Evolutionary conservation across 495 filamentous ascomycete species (phyloP).

Genomic region (Penicillium canariense): DNA sequence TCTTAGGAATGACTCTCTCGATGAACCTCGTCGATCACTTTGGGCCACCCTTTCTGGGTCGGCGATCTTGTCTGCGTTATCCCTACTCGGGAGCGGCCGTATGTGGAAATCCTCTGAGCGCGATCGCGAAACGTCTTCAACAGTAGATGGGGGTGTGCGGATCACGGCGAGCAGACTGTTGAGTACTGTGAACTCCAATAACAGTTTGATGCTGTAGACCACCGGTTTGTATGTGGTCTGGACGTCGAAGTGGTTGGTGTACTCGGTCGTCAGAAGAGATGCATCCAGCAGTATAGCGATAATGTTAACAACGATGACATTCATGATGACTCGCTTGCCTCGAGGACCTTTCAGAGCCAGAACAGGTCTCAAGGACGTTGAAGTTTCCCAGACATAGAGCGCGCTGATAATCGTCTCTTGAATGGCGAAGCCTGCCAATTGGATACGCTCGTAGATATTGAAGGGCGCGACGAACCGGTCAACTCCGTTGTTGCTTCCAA

Average conservation of each 20-base stretch:
- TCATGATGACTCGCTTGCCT: conserved; percentile 32
- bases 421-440: conserved; percentile 40
- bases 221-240: conserved; percentile 43
- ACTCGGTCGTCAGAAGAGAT: conserved; percentile 34
- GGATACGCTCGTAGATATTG: conserved; percentile 41
- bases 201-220: conserved; percentile 52
- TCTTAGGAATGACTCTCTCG: background rate
- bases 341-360: conserved; percentile 25
- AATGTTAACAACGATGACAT: conserved; percentile 45
- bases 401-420: conserved; percentile 50
- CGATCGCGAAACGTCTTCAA: conserved; percentile 9
- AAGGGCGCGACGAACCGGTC: conserved; percentile 26
- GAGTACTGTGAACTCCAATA: conserved; percentile 51
- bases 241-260: conserved; percentile 33
- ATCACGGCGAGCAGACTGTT: conserved; percentile 40
- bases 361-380: conserved; percentile 33
- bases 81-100: conserved; percentile 12
- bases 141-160: conserved; percentile 1
- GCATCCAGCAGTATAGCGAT: conserved; percentile 40
- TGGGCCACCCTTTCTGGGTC: background rate
- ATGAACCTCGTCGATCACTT: background rate
- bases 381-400: conserved; percentile 47
- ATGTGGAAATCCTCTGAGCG: conserved; percentile 9
- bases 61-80: background rate
- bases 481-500: conserved; percentile 26